Base-by-base conservation (phyloP, 1,284 basidiomycete species). In the Boletus hoseneyae region DNA sequence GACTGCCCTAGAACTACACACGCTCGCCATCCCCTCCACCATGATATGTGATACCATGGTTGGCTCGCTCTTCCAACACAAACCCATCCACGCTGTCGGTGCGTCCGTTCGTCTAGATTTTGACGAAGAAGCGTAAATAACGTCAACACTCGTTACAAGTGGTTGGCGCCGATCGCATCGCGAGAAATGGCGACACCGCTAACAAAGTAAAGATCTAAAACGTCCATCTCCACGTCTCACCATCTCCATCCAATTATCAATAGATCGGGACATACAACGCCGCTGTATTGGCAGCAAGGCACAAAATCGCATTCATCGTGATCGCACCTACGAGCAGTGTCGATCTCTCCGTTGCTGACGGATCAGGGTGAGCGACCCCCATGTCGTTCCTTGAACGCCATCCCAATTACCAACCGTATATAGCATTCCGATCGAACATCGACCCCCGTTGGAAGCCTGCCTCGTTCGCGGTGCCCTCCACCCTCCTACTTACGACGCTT, bases 31-130 rank as follows among this genome's bases (percentile, higher is more conserved):
- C 13, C 88, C 90, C 0, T 87, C 86, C 12, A 84, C 86, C n/a
- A 95, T 96, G 93, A 85, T 96, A 46, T 94, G 90, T 64, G 93
- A 97, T 64, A 94, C 90, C 36, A 95, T 95, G 87, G 88, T 96
- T 27, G 93, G 93, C 13, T 93, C 91, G 1, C 72, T 95, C 37
- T 90, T 97, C 73, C 91, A 93, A 64, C 86, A 91, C 66, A 76
- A 90, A 64, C 72, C 81, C 36, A 89, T 96, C 44, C 89, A 95
- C 63, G 91, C 85, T n/a, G 84, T 96, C 43, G 87, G 89, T 87
- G 52, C 57, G 85, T 64, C 19, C 8, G 23, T 42, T 18, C 16
- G 40, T 43, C 13, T 19, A 15, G 11, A 45, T 18, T 13, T 23
- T 13, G 10, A 6, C 29, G 5, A 42, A 18, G 29, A 29, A 13